Conservation (phyloP, 805 yeast genomes). For the Saturnispora sanitii region DNA sequence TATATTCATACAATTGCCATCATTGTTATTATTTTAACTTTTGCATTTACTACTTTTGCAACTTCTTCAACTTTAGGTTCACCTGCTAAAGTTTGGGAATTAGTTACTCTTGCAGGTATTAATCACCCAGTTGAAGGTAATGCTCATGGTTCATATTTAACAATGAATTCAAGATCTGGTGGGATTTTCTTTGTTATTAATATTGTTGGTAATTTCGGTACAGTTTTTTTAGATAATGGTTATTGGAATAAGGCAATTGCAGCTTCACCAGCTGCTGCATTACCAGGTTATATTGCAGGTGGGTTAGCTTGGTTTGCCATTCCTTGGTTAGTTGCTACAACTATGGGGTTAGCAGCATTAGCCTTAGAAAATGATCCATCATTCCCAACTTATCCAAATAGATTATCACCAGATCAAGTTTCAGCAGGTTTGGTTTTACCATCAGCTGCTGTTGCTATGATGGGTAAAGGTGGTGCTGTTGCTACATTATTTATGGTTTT, state of each 20-base stretch:
- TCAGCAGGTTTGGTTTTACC: conserved; percentile 75
- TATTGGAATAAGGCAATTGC: conserved; percentile 88
- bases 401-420: conserved; percentile 58
- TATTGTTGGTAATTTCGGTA: conserved; percentile 82
- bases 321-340: conserved; percentile 73
- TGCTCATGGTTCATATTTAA: conserved; percentile 76
- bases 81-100: conserved; percentile 72
- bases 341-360: conserved; percentile 79
- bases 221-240: conserved; percentile 79
- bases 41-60: conserved; percentile 72
- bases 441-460: conserved; percentile 69
- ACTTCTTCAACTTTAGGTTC: conserved; percentile 65
- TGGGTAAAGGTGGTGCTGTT: conserved; percentile 85
- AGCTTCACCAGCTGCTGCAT: conserved; percentile 61
- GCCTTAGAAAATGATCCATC: conserved; percentile 58
- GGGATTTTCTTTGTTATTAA: conserved; percentile 86
- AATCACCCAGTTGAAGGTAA: conserved; percentile 66
- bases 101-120: conserved; percentile 49
- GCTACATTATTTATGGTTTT: conserved; percentile 71
- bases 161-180: conserved; percentile 78
- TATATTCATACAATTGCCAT: conserved; percentile 75
- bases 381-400: conserved; percentile 74
- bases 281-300: conserved; percentile 82
- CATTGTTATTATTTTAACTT: conserved; percentile 66
- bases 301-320: conserved; percentile 89